These are phyloP conservation scores for Mycena filopes DNA, from an alignment of 768 basidiomycete genomes.

Conservation along the genomic window DNA sequence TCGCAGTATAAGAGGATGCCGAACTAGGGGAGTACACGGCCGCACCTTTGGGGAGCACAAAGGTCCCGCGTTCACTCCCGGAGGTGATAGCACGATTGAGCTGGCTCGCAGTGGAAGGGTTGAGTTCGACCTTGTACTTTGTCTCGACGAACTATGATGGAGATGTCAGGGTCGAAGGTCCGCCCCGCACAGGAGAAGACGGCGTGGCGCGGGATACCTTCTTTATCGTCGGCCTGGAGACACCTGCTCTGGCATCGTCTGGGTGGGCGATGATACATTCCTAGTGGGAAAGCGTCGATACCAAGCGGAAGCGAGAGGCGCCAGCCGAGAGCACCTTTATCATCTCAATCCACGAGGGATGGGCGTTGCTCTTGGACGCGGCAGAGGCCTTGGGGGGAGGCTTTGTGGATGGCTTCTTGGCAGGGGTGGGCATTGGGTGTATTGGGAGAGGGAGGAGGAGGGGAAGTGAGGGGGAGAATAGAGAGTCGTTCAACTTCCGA, in stretches of 20 bases:
- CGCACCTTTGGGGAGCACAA: slow-evolving; percentile 62
- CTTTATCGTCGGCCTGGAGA: slow-evolving; percentile 87
- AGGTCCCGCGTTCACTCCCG: slow-evolving; percentile 59
- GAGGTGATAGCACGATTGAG: slow-evolving; percentile 83
- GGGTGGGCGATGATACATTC: slow-evolving; percentile 81
- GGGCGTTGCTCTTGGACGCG: slow-evolving; percentile 51
- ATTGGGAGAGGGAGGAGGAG: not conserved
- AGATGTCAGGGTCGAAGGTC: slow-evolving; percentile 15
- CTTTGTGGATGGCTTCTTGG: slow-evolving; percentile 54
- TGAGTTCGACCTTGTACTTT: slow-evolving; percentile 83
- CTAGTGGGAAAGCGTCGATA: slow-evolving; percentile 36
- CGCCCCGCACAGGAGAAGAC: slow-evolving; percentile 23
- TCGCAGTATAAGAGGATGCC: slow-evolving; percentile 6
- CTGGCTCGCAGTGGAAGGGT: slow-evolving; percentile 76
- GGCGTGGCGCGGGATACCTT: slow-evolving; percentile 54
- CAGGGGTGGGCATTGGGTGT: slow-evolving; percentile 25
- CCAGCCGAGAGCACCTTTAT: slow-evolving; percentile 69
- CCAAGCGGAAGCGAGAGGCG: slow-evolving; percentile 36
- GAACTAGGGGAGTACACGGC: not conserved
- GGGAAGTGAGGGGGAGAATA: slow-evolving; percentile 31
- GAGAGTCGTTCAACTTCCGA: slow-evolving; percentile 15
- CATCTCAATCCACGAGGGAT: slow-evolving; percentile 83
- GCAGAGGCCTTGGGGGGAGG: slow-evolving; percentile 46
- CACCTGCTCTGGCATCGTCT: slow-evolving; percentile 78
- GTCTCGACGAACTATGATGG: slow-evolving; percentile 77